These are phyloP conservation scores for Colletotrichum caudatum DNA, from an alignment of 2,329 filamentous ascomycete genomes.

Conservation along the genomic window DNA sequence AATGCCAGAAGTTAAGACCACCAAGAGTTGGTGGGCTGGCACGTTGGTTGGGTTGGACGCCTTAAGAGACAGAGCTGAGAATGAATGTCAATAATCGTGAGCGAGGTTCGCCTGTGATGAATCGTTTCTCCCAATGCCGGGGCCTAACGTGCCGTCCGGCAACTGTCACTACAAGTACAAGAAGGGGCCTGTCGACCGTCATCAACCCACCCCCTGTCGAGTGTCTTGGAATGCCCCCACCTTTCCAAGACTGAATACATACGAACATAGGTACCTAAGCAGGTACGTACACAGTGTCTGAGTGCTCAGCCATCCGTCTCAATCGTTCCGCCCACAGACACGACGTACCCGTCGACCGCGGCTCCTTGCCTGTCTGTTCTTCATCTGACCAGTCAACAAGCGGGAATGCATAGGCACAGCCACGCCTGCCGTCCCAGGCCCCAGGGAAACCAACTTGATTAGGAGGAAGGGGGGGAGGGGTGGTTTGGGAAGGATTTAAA, in stretches of 20 bases:
- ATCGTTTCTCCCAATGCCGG: not conserved
- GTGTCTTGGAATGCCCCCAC: not conserved
- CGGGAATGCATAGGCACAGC: slow-evolving; percentile 27
- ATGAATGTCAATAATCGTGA: not conserved
- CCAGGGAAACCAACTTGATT: not conserved
- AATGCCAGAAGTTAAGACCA: not conserved
- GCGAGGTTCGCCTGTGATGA: not conserved
- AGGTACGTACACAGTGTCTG: not conserved
- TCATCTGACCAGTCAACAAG: slow-evolving; percentile 27
- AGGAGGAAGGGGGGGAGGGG: not conserved
- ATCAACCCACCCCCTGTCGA: not conserved
- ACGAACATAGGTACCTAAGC: not conserved
- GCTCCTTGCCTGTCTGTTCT: slow-evolving; percentile 24
- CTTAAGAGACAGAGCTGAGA: not conserved
- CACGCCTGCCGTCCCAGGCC: slow-evolving; percentile 15
- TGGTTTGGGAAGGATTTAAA: no score
- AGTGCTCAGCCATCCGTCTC: slow-evolving; percentile 3
- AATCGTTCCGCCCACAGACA: slow-evolving; percentile 11
- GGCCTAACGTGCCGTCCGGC: not conserved
- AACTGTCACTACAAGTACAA: slow-evolving; percentile 16
- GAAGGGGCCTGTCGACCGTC: not conserved
- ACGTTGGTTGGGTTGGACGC: not conserved
- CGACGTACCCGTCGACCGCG: slow-evolving; percentile 16
- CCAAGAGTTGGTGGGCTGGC: not conserved
- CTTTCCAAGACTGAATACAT: not conserved